phyloP scores from a whole-genome alignment of 306 rosid species.

The Rosa chinensis region DNA sequence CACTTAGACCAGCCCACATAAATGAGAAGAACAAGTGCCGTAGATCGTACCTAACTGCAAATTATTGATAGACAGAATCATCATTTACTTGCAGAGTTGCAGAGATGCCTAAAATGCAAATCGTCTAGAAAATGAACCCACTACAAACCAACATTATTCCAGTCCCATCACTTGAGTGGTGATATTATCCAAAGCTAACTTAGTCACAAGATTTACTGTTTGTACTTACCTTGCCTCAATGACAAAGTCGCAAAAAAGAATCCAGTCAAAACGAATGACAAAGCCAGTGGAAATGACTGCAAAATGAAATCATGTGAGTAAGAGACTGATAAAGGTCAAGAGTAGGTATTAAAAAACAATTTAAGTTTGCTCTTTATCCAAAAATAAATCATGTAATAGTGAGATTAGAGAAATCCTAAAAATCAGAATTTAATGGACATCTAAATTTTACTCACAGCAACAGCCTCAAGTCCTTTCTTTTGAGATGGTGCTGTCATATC shows the following conservation, averaged over 20 bases:
- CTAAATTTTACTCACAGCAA: conserved; percentile 70
- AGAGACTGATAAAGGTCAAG: background rate
- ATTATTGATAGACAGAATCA: conserved; percentile 10
- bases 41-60: conserved; percentile 71
- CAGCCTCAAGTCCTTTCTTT: conserved; percentile 89
- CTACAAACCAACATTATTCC: background rate
- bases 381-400: background rate
- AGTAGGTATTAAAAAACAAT: background rate
- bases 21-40: conserved; percentile 80
- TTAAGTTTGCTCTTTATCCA: background rate
- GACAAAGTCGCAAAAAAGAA: conserved; percentile 81
- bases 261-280: conserved; percentile 67
- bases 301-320: conserved; percentile 28
- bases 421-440: conserved; percentile 7
- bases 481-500: conserved; percentile 65
- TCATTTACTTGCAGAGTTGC: conserved; percentile 5
- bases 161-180: background rate
- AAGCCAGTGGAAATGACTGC: conserved; percentile 91
- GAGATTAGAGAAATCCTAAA: background rate
- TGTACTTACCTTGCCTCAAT: conserved; percentile 73
- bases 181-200: background rate
- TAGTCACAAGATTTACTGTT: conserved; percentile 4
- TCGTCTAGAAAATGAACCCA: background rate
- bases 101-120: background rate
- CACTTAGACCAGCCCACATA: conserved; percentile 80